These are phyloP conservation scores for Ophiorrhiza pumila DNA, from an alignment of 257 asterid genomes.

Conservation along the genomic window DNA sequence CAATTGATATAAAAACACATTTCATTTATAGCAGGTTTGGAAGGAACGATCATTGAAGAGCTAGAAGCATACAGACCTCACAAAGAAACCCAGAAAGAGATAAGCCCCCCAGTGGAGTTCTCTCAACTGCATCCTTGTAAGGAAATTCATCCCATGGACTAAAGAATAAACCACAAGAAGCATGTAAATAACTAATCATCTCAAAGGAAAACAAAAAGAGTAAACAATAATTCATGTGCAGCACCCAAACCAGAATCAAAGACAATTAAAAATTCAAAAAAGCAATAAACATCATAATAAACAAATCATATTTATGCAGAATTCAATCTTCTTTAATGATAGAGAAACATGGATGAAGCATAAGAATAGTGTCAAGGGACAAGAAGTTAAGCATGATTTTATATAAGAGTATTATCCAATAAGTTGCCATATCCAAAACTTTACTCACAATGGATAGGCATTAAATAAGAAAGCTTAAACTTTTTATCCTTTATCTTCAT, in stretches of 20 bases:
- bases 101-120: conserved; percentile 68
- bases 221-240: neutral
- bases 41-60: neutral
- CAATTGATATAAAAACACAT: neutral
- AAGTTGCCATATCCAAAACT: neutral
- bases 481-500: neutral
- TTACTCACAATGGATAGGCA: too few species aligned
- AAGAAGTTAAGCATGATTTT: neutral
- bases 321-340: neutral
- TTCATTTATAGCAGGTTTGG: neutral
- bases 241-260: neutral
- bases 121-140: conserved; percentile 83
- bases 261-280: neutral
- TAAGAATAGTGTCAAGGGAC: neutral
- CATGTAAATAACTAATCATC: conserved; percentile 19
- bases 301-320: neutral
- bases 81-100: conserved; percentile 87
- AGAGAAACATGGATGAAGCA: neutral
- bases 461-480: neutral
- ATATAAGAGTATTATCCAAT: neutral
- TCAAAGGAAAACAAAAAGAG: conserved; percentile 19
- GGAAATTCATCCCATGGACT: conserved; percentile 95
- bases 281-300: neutral
- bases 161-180: conserved; percentile 33
- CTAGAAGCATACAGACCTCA: conserved; percentile 54